Percentiles rank a stretch among this genome's conserved stretches.
These are phyloP conservation scores for Colletotrichum paranaense DNA, from an alignment of 2,329 filamentous ascomycete species.

Conservation along the genomic window DNA sequence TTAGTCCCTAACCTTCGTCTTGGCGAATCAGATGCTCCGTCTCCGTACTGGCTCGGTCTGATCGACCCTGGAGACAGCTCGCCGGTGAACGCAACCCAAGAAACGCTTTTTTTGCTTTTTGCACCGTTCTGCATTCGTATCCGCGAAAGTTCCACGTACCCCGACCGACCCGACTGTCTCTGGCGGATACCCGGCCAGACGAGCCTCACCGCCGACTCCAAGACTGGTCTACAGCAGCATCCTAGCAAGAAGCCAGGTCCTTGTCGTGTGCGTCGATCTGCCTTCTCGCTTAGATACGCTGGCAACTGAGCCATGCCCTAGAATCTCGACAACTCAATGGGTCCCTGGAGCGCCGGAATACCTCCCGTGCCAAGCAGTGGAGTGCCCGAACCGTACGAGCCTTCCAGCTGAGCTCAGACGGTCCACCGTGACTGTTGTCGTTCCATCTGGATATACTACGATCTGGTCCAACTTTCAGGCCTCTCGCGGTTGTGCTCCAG, in stretches of 20 bases:
- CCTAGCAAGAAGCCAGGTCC: neutral
- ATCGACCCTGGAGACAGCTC: neutral
- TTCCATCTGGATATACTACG: neutral
- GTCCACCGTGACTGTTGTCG: neutral
- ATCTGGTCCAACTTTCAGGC: neutral
- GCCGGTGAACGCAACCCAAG: neutral
- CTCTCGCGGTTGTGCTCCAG: constrained; percentile 1
- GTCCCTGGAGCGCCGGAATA: neutral
- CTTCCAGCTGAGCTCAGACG: neutral
- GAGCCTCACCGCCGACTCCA: constrained; percentile 20
- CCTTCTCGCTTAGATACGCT: neutral
- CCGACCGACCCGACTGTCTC: neutral
- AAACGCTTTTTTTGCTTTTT: constrained; percentile 11
- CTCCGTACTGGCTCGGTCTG: neutral
- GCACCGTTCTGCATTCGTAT: constrained; percentile 9
- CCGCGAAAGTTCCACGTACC: neutral
- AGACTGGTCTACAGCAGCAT: neutral
- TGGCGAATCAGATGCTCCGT: neutral
- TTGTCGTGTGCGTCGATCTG: neutral
- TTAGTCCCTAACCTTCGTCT: neutral
- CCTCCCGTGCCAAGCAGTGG: neutral
- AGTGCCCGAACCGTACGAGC: neutral
- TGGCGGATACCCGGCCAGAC: neutral
- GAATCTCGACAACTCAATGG: neutral
- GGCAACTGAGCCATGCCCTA: neutral